phyloP scores from a whole-genome alignment of 768 basidiomycete species.

The Kwoniella sp. region DNA sequence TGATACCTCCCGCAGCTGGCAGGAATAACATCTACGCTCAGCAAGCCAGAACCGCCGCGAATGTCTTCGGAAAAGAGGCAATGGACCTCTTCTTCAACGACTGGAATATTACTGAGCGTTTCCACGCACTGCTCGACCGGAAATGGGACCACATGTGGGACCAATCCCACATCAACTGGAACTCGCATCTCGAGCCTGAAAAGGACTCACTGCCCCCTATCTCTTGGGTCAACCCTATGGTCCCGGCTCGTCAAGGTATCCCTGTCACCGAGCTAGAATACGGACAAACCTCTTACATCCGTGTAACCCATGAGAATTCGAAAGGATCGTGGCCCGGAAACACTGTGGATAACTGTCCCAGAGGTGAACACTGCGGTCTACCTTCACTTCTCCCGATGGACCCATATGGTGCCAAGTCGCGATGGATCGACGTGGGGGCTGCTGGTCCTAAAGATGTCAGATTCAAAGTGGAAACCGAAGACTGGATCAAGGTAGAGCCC shows the following conservation, averaged over 20 bases:
- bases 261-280: constrained; percentile 47
- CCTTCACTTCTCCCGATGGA: constrained; percentile 62
- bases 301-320: constrained; percentile 66
- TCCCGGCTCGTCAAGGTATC: constrained; percentile 61
- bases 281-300: constrained; percentile 66
- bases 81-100: constrained; percentile 66
- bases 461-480: constrained; percentile 61
- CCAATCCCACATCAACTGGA: constrained; percentile 59
- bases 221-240: constrained; percentile 58
- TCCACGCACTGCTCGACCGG: constrained; percentile 65
- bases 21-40: constrained; percentile 65
- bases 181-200: constrained; percentile 70
- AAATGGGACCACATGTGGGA: constrained; percentile 76
- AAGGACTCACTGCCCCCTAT: constrained; percentile 60
- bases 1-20: constrained; percentile 53
- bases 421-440: constrained; percentile 66
- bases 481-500: constrained; percentile 63
- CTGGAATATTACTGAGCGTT: constrained; percentile 65
- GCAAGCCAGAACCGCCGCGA: constrained; percentile 68
- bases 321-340: constrained; percentile 71
- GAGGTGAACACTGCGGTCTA: constrained; percentile 44
- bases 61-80: constrained; percentile 63
- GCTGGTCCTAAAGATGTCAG: constrained; percentile 66
- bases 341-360: constrained; percentile 64
- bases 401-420: constrained; percentile 62